Evolutionary conservation across 257 asterid genomes (phyloP).

Genomic region (Solanum paucissectum): DNA sequence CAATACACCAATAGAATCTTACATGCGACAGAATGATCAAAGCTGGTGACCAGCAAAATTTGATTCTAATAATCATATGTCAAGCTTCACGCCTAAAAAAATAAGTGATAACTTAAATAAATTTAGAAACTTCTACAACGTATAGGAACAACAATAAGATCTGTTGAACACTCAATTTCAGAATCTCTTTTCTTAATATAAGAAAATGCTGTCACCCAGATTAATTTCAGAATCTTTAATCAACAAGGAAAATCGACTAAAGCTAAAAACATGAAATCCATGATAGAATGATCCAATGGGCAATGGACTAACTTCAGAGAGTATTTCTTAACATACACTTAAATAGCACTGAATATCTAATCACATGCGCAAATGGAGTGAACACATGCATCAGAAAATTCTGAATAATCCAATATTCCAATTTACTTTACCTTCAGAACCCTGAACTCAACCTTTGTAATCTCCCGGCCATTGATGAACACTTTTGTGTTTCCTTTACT

Average conservation of each 20-base stretch:
- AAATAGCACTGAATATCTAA: not conserved
- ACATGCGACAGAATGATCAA: not conserved
- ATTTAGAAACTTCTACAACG: not conserved
- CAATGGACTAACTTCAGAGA: not conserved
- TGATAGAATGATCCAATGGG: not conserved
- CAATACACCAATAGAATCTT: not conserved
- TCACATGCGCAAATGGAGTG: not conserved
- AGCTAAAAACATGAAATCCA: not conserved
- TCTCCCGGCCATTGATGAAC: slow-evolving; percentile 63
- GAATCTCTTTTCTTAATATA: not conserved
- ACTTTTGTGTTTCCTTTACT: slow-evolving; percentile 57
- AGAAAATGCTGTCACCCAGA: not conserved
- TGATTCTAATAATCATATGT: not conserved
- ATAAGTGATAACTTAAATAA: not conserved
- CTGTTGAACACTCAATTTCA: not conserved
- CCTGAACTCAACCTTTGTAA: slow-evolving; percentile 55
- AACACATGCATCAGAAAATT: not conserved
- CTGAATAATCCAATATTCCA: not conserved
- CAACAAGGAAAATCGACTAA: not conserved
- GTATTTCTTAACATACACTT: not conserved
- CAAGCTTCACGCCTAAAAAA: not conserved
- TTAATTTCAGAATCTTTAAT: not conserved
- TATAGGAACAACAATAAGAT: not conserved
- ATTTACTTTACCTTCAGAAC: slow-evolving; percentile 43
- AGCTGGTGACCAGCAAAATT: not conserved